Base-by-base conservation (phyloP, 345 rosid genomes). In the Excoecaria agallocha region DNA sequence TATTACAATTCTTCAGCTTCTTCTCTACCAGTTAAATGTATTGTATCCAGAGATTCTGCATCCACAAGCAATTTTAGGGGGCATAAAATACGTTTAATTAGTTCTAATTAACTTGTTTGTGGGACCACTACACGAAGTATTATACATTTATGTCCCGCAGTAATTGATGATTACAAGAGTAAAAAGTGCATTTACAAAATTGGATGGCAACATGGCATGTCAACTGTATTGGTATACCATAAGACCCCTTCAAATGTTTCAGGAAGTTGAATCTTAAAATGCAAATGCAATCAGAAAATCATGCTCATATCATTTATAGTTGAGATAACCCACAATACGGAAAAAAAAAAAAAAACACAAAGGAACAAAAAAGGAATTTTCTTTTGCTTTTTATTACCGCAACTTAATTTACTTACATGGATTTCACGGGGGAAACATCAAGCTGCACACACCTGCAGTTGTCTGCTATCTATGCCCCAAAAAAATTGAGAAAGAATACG, bases 341-440 rank as follows among this genome's bases (percentile, higher is more conserved):
- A 9, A 43, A 5, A 43, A 16, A 22, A 25, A 12, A 37, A 54
- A 13, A 24, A 52, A 15, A 15, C 5, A 5, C 8, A 1, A 9
- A 43, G 8, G 45, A 41, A 41, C 45, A 41, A 43, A 43, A 12
- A 8, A 12, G 38, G 24, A 22, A 25, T 8, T 22, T 22, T 59
- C 17, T 62, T 50, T 22, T n/a, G 55, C 37, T 25, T 66, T 41
- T 59, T 69, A 68, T 54, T 74, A 49, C 8, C 39, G 51, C 59
- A 25, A 51, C 67, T 39, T 73, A 17, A 74, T 55, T 75, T 80
- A 78, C 77, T 82, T 73, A 61, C 83, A 76, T 37, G 80, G 64
- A 76, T 76, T 45, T 68, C 57, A 75, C 6, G 73, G 59, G 74
- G 67, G 48, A n/a, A 35, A 65, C 68, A 45, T 45, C 73, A 49